A percentile compares a stretch with the other conserved stretches of the same genome.
These are phyloP conservation scores for Urochloa ruziziensis DNA, from an alignment of 176 grass and related monocot species.

Conservation along the genomic window DNA sequence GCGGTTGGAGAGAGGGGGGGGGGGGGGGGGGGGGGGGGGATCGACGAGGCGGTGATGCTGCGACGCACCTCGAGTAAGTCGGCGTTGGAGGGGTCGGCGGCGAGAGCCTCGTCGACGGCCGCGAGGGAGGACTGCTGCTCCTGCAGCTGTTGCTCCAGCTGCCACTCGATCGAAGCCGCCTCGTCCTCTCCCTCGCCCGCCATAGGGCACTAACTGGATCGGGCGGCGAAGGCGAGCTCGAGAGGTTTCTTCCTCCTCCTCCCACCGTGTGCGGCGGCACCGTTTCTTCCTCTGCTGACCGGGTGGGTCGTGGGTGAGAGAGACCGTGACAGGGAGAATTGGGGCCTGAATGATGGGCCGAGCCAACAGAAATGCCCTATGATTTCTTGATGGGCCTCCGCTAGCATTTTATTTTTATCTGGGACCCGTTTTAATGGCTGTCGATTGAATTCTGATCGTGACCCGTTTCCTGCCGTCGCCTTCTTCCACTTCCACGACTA, in stretches of 20 bases:
- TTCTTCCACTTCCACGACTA: background rate
- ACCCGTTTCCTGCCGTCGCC: background rate
- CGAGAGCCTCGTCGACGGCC: conserved; percentile 84
- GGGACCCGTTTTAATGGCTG: background rate
- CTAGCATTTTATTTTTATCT: background rate
- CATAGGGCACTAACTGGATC: conserved; percentile 23
- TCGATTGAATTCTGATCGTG: background rate
- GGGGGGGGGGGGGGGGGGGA: no score
- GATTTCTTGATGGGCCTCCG: background rate
- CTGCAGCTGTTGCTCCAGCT: conserved; percentile 79
- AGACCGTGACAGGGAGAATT: background rate
- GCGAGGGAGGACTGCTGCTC: conserved; percentile 85
- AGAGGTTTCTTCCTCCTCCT: background rate
- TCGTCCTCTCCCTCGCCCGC: conserved; percentile 44
- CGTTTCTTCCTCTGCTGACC: background rate
- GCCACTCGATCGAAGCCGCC: conserved; percentile 62
- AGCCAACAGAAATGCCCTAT: background rate
- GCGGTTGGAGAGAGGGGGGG: no score
- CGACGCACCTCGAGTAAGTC: conserved; percentile 65
- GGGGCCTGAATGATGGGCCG: background rate
- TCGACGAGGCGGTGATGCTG: background rate
- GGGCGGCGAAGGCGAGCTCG: background rate
- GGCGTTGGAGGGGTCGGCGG: conserved; percentile 62
- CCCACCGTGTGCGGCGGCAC: background rate
- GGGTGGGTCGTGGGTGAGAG: background rate